A percentile compares a stretch with the other conserved stretches of the same genome.
These are phyloP conservation scores for Candida maltosa DNA, from an alignment of 805 yeast species.

Conservation along the genomic window DNA sequence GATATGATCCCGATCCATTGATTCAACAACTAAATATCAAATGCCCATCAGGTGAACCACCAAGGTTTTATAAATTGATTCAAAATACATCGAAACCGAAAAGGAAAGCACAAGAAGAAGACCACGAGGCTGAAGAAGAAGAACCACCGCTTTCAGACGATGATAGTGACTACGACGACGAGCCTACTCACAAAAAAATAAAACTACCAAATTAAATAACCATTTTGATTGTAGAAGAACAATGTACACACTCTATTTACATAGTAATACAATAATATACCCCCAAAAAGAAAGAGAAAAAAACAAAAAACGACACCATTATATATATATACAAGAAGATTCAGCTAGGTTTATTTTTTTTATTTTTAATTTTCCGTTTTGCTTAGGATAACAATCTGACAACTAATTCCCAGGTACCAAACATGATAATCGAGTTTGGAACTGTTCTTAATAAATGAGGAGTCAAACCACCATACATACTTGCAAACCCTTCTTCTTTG, in stretches of 20 bases:
- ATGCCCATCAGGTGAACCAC: conserved; percentile 42
- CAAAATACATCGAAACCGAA: conserved; percentile 23
- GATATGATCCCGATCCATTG: conserved; percentile 25
- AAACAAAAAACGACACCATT: conserved; percentile 1
- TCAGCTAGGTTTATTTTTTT: too few relatives aligned
- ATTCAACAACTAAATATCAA: conserved; percentile 23
- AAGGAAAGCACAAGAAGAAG: background rate
- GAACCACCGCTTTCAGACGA: background rate
- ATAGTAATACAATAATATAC: background rate
- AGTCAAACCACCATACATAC: conserved; percentile 96
- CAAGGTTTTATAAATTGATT: conserved; percentile 44
- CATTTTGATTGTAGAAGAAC: too few relatives aligned
- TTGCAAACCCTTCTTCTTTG: conserved; percentile 86
- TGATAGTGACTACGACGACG: conserved; percentile 4
- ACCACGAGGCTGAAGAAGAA: background rate
- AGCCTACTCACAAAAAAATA: too few relatives aligned
- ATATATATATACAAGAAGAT: conserved; percentile 2
- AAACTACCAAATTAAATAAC: too few relatives aligned
- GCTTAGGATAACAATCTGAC: conserved; percentile 29
- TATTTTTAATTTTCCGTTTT: too few relatives aligned
- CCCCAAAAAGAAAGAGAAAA: background rate
- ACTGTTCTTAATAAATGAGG: conserved; percentile 96
- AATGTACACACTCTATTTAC: too few relatives aligned
- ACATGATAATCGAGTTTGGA: conserved; percentile 97
- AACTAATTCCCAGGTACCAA: conserved; percentile 94